These are phyloP conservation scores for Phytophthora cajani DNA, from an alignment of 352 stramenopile species.

Conservation along the genomic window DNA sequence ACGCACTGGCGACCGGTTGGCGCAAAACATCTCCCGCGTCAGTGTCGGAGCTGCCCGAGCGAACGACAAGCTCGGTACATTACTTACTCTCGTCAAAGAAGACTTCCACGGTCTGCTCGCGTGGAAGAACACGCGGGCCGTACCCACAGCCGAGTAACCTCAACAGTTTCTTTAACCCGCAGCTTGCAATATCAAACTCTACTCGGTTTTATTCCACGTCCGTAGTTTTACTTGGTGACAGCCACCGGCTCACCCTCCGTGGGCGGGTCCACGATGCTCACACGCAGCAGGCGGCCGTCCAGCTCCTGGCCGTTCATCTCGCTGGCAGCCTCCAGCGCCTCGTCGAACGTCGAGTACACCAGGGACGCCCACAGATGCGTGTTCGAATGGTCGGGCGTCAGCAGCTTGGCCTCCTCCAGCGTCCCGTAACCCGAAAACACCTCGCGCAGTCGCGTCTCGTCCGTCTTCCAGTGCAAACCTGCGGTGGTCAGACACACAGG, in stretches of 20 bases:
- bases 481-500: neutral
- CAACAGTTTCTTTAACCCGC: neutral
- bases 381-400: conserved; percentile 65
- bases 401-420: conserved; percentile 62
- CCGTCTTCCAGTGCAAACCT: conserved; percentile 87
- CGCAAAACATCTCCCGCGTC: conserved; percentile 72
- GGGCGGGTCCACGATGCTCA: conserved; percentile 75
- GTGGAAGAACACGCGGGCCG: conserved; percentile 79
- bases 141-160: conserved; percentile 55
- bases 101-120: conserved; percentile 75
- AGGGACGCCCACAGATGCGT: conserved; percentile 71
- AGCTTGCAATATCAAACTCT: conserved; percentile 14
- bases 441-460: conserved; percentile 70
- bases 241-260: conserved; percentile 9
- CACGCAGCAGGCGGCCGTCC: conserved; percentile 75
- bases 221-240: conserved; percentile 14
- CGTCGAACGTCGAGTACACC: conserved; percentile 72
- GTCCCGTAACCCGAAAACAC: conserved; percentile 62
- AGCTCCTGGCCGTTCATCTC: conserved; percentile 88
- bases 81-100: conserved; percentile 70
- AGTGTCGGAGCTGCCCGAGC: conserved; percentile 72
- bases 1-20: conserved; percentile 45
- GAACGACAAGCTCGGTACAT: conserved; percentile 71
- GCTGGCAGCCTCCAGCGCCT: conserved; percentile 68
- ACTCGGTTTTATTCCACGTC: conserved; percentile 8